A percentile compares a stretch with the other conserved stretches of the same genome.
Conservation (phyloP, 1,284 basidiomycete species). For the Austropuccinia psidii region DNA sequence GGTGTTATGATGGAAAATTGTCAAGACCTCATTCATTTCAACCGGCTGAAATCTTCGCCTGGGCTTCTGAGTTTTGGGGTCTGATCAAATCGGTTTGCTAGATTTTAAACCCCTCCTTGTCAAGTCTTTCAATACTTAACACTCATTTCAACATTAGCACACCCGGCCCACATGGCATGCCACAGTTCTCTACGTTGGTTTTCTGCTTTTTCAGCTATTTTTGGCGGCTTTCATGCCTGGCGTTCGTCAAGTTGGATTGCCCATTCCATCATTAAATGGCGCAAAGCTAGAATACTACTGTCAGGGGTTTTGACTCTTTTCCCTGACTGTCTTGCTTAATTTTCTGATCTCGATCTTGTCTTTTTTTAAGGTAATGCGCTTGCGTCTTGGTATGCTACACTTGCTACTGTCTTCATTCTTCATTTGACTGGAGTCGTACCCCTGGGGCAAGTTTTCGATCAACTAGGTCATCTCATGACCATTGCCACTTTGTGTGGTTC, state of each 20-base stretch:
- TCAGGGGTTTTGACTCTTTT: background rate
- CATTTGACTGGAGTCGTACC: slow-evolving; percentile 75
- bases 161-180: slow-evolving; percentile 83
- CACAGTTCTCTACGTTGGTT: slow-evolving; percentile 78
- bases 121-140: background rate
- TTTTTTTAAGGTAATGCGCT: slow-evolving; percentile 55
- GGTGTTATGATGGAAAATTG: slow-evolving; percentile 38
- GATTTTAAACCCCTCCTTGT: background rate
- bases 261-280: slow-evolving; percentile 46
- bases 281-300: slow-evolving; percentile 13
- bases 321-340: background rate
- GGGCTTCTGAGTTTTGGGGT: slow-evolving; percentile 31
- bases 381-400: slow-evolving; percentile 74
- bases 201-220: slow-evolving; percentile 80
- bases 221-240: slow-evolving; percentile 88
- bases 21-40: slow-evolving; percentile 5
- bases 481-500: slow-evolving; percentile 91
- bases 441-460: slow-evolving; percentile 88
- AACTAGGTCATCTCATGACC: slow-evolving; percentile 93
- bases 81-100: slow-evolving; percentile 39
- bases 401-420: slow-evolving; percentile 65
- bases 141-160: slow-evolving; percentile 55
- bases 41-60: background rate
- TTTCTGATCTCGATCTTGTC: background rate
- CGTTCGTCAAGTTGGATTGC: slow-evolving; percentile 68